These are phyloP conservation scores for Phytophthora melonis DNA, from an alignment of 352 stramenopile species.

Conservation along the genomic window DNA sequence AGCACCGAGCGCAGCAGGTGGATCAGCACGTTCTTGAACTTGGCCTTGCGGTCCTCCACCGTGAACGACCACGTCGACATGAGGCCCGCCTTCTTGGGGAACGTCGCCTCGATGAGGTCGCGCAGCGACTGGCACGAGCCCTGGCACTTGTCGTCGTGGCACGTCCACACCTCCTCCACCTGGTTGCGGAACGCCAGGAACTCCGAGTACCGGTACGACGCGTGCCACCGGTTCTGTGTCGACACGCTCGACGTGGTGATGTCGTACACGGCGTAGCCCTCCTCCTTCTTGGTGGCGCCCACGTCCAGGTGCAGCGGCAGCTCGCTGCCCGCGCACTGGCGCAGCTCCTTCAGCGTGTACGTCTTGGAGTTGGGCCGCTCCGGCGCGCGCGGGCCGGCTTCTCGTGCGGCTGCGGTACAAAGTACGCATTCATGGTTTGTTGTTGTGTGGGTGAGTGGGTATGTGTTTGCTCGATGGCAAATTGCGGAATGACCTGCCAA, in stretches of 20 bases:
- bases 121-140: conserved; percentile 78
- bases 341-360: conserved; percentile 60
- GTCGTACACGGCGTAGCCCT: conserved; percentile 68
- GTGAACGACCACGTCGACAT: conserved; percentile 57
- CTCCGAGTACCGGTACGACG: conserved; percentile 76
- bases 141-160: conserved; percentile 61
- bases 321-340: conserved; percentile 46
- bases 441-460: conserved; percentile 16
- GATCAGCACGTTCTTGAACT: conserved; percentile 74
- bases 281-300: conserved; percentile 50
- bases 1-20: conserved; percentile 74
- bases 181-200: conserved; percentile 70
- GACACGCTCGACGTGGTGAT: conserved; percentile 59
- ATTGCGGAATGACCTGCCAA: conserved; percentile 31
- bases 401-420: conserved; percentile 31
- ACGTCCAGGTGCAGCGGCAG: conserved; percentile 65
- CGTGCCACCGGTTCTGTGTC: conserved; percentile 59
- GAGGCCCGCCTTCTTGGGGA: conserved; percentile 62
- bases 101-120: conserved; percentile 66
- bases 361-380: conserved; percentile 46
- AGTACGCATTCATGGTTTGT: conserved; percentile 37
- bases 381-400: conserved; percentile 17
- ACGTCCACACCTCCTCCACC: conserved; percentile 68
- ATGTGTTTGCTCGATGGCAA: conserved; percentile 20
- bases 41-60: conserved; percentile 60